Base-by-base conservation (phyloP, 768 basidiomycete genomes). In the Sarcomyxa edulis region DNA sequence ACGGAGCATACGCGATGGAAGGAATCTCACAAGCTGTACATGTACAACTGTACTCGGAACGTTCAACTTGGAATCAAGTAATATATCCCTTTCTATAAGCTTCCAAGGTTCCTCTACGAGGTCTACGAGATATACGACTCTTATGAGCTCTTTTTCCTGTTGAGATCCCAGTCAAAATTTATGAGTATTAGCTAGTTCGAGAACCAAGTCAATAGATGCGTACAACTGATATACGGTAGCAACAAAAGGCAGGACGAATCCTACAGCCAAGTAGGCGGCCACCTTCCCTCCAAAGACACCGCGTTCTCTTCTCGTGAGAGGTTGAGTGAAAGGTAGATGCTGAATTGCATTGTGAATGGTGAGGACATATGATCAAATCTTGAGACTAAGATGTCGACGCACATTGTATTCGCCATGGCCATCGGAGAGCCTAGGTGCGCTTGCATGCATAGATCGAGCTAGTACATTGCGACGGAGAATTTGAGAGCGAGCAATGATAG, bases 181-280 rank as follows among this genome's bases (percentile, higher is more conserved):
- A 43, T 40, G n/a, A n/a, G n/a, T n/a, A n/a, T n/a, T n/a, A 31
- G 27, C 36, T 32, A 28, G 38, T 38, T 24, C n/a, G 23, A n/a
- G 6, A 16, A n/a, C n/a, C n/a, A n/a, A n/a, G n/a, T n/a, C n/a
- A n/a, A 39, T 39, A 21, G 14, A 8, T 18, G 65, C 85, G 47
- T 48, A 88, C 85, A 88, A 46, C 58, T 86, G 84, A 52, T 69
- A 76, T 26, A 52, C 57, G 4, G 74, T 64, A 5, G 83, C 84
- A 38, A 70, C 46, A 58, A 88, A 78, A 19, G 85, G 85, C 45
- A 87, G 74, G 40, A 71, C 57, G 57, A 85, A 84, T 9, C 84
- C 85, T 9, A 63, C 43, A 10, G 55, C 33, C 39, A 88, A 66
- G 58, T 65, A 77, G 5, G 54, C 37, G 18, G 54, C 44, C 36